Base-by-base conservation (phyloP, 2,329 filamentous ascomycete genomes). In the Catunica adiposa region DNA sequence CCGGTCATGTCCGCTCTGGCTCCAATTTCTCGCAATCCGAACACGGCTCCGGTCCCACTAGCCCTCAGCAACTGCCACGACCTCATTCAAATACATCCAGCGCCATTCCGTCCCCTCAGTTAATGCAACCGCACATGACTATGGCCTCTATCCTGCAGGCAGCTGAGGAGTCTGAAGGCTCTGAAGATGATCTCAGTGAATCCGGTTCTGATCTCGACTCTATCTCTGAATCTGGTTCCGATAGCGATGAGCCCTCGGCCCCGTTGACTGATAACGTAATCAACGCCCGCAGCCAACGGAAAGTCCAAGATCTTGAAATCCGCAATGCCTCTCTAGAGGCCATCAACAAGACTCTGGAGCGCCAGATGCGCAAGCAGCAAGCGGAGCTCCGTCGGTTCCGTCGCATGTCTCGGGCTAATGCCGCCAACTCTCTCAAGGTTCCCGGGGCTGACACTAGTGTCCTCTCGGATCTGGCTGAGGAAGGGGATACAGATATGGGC, bases 281-380 rank as follows among this genome's bases (percentile, higher is more conserved):
- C n/a, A 92, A 88, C 65, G 92, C 92, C 14, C 80, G 92, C 29
- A 79, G 88, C 37, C 92, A 97, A 68, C 80, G 92, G 59, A 98
- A 97, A 70, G 89, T 98, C 1, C 79, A 97, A 61, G 92, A 98
- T 66, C 73, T 98, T 4, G 88, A 98, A 66, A 98, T 98, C 60
- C 95, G 86, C 56, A 98, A 98, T 64, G 92, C 88, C 1, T 96
- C 89, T 1, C 76, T 98, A 2, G 79, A 95, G 56, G 92, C 92
- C 42, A 97, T 98, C 69, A 98, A 98, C 65, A 78, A 89, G 54
- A 92, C 89, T 0, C 71, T 98, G 0, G 92, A 98, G 69, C 80
- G 88, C 23, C 88, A 97, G 65, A 76, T 98, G 63, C 81, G 89
- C 25, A 94, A 94, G 65, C 90, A 97, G 64, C 90, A 86, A 38